A percentile compares a stretch with the other conserved stretches of the same genome.
These are phyloP conservation scores for Dictyostelium firmibasis DNA, from an alignment of 78 protist genomes.

Conservation along the genomic window DNA sequence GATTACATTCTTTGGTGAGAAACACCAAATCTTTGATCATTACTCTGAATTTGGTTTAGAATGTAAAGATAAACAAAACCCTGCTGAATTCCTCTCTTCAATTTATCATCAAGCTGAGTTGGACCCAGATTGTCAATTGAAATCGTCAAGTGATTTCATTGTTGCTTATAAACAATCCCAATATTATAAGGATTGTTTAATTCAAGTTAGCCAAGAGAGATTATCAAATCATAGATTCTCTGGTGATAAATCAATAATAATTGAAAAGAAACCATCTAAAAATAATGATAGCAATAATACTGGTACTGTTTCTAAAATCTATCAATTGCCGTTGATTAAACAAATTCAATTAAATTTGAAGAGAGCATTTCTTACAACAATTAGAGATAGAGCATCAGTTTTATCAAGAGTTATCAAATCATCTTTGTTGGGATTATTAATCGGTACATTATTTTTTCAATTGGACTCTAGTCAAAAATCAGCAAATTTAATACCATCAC, in stretches of 20 bases:
- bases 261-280: background rate
- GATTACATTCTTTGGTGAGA: slow-evolving; percentile 34
- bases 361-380: slow-evolving; percentile 44
- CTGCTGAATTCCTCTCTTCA: slow-evolving; percentile 38
- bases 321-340: background rate
- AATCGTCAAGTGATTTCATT: slow-evolving; percentile 40
- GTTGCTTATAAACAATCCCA: slow-evolving; percentile 28
- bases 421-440: slow-evolving; percentile 30
- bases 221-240: background rate
- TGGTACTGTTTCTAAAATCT: too few relatives aligned
- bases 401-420: slow-evolving; percentile 26
- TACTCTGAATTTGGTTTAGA: background rate
- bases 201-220: background rate
- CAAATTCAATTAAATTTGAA: slow-evolving; percentile 22
- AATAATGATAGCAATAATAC: too few relatives aligned
- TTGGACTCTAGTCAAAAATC: slow-evolving; percentile 25
- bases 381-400: slow-evolving; percentile 57
- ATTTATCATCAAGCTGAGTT: slow-evolving; percentile 22
- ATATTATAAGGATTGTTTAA: background rate
- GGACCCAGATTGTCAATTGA: background rate
- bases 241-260: background rate
- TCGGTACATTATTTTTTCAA: slow-evolving; percentile 43
- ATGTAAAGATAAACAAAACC: slow-evolving; percentile 22
- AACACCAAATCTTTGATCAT: slow-evolving; percentile 21
- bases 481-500: slow-evolving; percentile 44